Conservation (phyloP, 2,329 filamentous ascomycete genomes). For the Verticillium nubilum region DNA sequence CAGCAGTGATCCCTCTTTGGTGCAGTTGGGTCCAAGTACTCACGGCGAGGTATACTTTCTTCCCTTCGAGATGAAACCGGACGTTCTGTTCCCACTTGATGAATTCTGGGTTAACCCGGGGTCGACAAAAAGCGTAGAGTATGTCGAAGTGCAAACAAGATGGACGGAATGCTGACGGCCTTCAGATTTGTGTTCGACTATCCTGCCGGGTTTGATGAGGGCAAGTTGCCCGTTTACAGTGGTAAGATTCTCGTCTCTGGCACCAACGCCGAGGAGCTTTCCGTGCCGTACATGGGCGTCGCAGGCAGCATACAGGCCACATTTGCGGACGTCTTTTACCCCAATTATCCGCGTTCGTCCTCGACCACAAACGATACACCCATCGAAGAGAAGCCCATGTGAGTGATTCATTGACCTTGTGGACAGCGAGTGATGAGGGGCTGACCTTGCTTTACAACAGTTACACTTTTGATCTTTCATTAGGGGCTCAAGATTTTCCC, state of each 20-base stretch:
- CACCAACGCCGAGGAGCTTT: constrained; percentile 32
- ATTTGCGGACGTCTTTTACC: constrained; percentile 3
- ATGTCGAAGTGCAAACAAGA: background rate
- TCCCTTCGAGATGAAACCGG: background rate
- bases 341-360: background rate
- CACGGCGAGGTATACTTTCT: background rate
- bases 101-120: constrained; percentile 19
- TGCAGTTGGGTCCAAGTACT: constrained; percentile 3
- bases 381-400: constrained; percentile 8
- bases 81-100: constrained; percentile 3
- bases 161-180: background rate
- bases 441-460: background rate
- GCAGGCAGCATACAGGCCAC: constrained; percentile 2
- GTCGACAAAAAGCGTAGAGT: constrained; percentile 14
- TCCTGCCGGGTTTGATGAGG: constrained; percentile 16
- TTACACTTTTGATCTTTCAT: constrained; percentile 8
- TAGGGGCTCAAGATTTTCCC: constrained; percentile 7
- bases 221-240: constrained; percentile 34
- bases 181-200: constrained; percentile 19
- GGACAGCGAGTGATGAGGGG: no score
- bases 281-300: constrained; percentile 31
- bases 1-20: background rate
- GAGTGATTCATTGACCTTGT: background rate
- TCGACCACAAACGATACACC: constrained; percentile 1
- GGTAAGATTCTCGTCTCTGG: constrained; percentile 36